Percentiles rank a stretch among this genome's conserved stretches.
These are phyloP conservation scores for Cryptosporidium viatorum DNA, from an alignment of 169 alveolate species.

Conservation along the genomic window DNA sequence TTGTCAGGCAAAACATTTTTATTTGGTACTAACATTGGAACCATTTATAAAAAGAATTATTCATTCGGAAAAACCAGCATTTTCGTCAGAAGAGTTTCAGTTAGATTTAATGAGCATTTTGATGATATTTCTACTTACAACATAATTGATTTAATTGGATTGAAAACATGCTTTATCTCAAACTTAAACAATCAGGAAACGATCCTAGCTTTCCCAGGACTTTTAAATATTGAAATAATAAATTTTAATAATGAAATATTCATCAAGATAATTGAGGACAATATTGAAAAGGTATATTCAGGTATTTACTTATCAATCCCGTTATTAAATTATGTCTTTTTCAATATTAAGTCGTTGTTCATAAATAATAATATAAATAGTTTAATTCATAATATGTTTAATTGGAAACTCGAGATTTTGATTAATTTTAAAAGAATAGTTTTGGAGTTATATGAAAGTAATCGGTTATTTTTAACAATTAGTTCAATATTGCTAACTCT, in stretches of 20 bases:
- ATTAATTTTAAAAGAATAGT: not conserved
- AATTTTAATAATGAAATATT: not conserved
- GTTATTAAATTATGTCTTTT: not conserved
- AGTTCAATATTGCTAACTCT: not conserved
- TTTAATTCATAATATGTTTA: not conserved
- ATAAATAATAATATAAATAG: not conserved
- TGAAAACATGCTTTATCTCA: not conserved
- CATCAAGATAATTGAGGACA: not conserved
- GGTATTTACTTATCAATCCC: constrained; percentile 5
- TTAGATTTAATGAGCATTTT: not conserved
- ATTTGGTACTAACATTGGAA: not conserved
- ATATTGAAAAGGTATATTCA: not conserved
- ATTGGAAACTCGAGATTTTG: not conserved
- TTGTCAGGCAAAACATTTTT: not conserved
- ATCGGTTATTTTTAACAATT: not conserved
- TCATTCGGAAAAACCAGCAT: not conserved
- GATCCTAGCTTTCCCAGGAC: not conserved
- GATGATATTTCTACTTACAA: not conserved
- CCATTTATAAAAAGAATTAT: not conserved
- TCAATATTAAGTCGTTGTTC: not conserved
- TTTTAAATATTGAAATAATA: not conserved
- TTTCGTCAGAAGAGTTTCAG: not conserved
- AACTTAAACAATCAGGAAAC: not conserved
- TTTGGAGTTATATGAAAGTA: not conserved
- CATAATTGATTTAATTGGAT: not conserved